phyloP scores from a whole-genome alignment of 2,329 filamentous ascomycete species.

The Tothia fuscella region DNA sequence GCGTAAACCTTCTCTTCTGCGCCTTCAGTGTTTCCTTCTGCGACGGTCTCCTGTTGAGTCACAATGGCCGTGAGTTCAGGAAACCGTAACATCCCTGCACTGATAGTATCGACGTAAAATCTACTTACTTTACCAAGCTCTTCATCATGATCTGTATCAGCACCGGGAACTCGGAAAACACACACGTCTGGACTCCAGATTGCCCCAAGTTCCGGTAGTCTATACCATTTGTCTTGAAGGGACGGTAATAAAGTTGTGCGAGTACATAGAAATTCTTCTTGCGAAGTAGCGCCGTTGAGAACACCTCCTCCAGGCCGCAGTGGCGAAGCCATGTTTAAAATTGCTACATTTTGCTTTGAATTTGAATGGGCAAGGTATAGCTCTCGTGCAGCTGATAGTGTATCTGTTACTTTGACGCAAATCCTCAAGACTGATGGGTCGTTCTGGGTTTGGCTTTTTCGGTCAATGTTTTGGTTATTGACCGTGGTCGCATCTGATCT shows the following conservation, averaged over 20 bases:
- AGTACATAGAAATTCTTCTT: slow-evolving; percentile 51
- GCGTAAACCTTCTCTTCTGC: slow-evolving; percentile 25
- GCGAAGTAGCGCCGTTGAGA: slow-evolving; percentile 45
- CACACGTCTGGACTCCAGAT: slow-evolving; percentile 48
- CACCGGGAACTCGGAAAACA: slow-evolving; percentile 39
- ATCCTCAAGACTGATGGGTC: slow-evolving; percentile 24
- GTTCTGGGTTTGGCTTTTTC: neutral
- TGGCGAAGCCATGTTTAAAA: slow-evolving; percentile 54
- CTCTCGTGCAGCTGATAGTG: slow-evolving; percentile 38
- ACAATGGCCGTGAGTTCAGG: too few relatives aligned
- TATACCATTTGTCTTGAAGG: slow-evolving; percentile 46
- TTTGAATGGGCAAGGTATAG: slow-evolving; percentile 10
- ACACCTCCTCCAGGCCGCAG: slow-evolving; percentile 50
- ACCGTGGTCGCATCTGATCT: neutral
- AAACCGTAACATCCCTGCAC: slow-evolving; percentile 46
- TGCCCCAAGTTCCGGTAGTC: slow-evolving; percentile 45
- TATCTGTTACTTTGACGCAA: slow-evolving; percentile 38
- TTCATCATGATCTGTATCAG: slow-evolving; percentile 26
- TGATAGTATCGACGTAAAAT: slow-evolving; percentile 48
- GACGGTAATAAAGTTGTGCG: slow-evolving; percentile 49
- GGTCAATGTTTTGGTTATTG: neutral
- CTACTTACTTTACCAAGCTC: slow-evolving; percentile 35
- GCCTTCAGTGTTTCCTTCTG: slow-evolving; percentile 19
- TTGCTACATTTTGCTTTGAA: slow-evolving; percentile 31
- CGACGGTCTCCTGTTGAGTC: slow-evolving; percentile 14